Evolutionary conservation across 345 rosid species (phyloP).

Genomic region (Salix brachista): DNA sequence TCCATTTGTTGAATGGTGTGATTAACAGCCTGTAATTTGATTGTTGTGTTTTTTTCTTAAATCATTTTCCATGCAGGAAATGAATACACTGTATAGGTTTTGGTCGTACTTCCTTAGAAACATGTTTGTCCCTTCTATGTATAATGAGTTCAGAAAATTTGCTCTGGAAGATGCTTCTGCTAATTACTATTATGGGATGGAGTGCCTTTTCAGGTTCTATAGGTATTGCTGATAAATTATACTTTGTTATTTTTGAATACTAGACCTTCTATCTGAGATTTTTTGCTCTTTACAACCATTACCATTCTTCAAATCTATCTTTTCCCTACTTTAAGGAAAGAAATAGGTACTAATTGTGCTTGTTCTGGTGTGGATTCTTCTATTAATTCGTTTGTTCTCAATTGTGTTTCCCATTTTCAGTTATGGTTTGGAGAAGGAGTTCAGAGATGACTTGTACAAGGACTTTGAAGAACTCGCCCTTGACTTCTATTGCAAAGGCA

Average conservation of each 20-base stretch:
- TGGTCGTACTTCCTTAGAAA: slow-evolving; percentile 96
- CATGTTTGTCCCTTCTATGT: slow-evolving; percentile 68
- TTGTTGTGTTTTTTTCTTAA: background rate
- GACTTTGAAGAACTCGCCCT: slow-evolving; percentile 85
- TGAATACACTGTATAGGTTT: slow-evolving; percentile 87
- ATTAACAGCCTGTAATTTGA: background rate
- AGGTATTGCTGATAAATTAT: slow-evolving; percentile 46
- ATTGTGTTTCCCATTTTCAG: slow-evolving; percentile 35
- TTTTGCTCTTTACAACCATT: background rate
- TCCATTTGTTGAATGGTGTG: background rate
- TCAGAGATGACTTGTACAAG: slow-evolving; percentile 63
- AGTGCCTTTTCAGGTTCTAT: slow-evolving; percentile 95
- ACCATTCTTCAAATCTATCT: background rate
- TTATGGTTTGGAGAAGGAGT: slow-evolving; percentile 89
- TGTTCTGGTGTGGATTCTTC: background rate
- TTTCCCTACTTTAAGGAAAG: background rate
- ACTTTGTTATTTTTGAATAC: background rate
- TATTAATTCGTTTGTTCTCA: background rate
- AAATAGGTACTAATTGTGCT: background rate
- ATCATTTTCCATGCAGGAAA: slow-evolving; percentile 61
- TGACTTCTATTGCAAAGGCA: slow-evolving; percentile 73
- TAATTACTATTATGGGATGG: slow-evolving; percentile 77
- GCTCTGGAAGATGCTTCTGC: slow-evolving; percentile 87
- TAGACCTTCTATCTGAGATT: slow-evolving; percentile 4
- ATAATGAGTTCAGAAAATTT: slow-evolving; percentile 74